These are phyloP conservation scores for Heliamphora pulchella DNA, from an alignment of 179 eudicot species.

Conservation along the genomic window DNA sequence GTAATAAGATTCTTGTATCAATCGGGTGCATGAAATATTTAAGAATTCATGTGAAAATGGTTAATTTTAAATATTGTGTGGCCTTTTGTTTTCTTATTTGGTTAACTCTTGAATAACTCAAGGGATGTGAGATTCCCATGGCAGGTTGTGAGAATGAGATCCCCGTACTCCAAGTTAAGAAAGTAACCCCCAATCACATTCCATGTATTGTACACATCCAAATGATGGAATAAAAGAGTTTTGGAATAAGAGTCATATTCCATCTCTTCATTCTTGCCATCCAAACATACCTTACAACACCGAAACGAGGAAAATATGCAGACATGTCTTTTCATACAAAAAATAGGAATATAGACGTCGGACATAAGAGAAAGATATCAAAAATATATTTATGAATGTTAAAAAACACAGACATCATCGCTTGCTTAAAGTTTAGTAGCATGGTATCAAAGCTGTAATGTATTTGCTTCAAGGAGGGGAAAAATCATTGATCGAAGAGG, in stretches of 20 bases:
- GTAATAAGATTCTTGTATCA: neutral
- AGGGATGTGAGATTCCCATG: neutral
- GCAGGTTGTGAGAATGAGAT: neutral
- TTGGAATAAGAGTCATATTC: neutral
- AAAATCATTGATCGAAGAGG: neutral
- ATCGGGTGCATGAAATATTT: neutral
- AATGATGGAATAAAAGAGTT: neutral
- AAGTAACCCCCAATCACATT: neutral
- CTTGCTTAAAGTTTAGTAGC: neutral
- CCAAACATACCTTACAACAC: neutral
- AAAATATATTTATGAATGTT: neutral
- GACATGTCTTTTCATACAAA: neutral
- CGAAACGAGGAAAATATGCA: neutral
- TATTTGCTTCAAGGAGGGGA: no score
- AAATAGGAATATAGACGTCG: neutral
- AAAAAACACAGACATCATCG: neutral
- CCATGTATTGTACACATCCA: neutral
- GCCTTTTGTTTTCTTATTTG: neutral
- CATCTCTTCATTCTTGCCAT: neutral
- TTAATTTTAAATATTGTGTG: neutral
- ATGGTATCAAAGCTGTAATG: slow-evolving; percentile 1
- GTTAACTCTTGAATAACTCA: slow-evolving; percentile 1
- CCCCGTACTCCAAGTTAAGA: neutral
- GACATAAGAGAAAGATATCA: neutral
- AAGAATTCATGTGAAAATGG: slow-evolving; percentile 5